Conservation (phyloP, 176 grass and related monocot genomes). For the Triticum timopheevii region DNA sequence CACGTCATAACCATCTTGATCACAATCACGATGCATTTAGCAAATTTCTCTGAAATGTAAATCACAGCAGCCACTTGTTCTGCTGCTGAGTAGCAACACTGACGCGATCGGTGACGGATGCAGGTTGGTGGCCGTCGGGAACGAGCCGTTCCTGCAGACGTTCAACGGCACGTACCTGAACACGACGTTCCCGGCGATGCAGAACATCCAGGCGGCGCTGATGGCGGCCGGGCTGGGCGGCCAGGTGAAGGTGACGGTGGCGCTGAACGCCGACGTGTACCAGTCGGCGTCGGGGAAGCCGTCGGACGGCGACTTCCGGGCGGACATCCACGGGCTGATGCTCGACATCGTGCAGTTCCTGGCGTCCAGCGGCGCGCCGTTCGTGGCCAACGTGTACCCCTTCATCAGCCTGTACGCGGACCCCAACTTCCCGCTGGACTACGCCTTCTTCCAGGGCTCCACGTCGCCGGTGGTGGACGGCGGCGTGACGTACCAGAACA, state of each 20-base stretch:
- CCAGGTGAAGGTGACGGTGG: slow-evolving; percentile 73
- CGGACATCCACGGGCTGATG: slow-evolving; percentile 73
- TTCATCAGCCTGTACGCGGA: slow-evolving; percentile 80
- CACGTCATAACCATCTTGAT: background rate
- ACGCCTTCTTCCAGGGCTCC: slow-evolving; percentile 79
- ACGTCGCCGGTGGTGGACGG: slow-evolving; percentile 57
- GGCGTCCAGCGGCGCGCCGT: slow-evolving; percentile 52
- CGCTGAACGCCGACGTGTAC: slow-evolving; percentile 85
- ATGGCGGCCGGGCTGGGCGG: slow-evolving; percentile 53
- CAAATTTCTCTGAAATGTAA: background rate
- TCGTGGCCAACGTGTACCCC: slow-evolving; percentile 83
- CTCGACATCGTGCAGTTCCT: slow-evolving; percentile 62
- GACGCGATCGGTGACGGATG: background rate
- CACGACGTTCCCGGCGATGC: slow-evolving; percentile 76
- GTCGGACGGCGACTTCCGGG: slow-evolving; percentile 75
- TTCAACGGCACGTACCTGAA: slow-evolving; percentile 78
- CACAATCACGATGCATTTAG: background rate
- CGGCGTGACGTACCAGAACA: slow-evolving; percentile 59
- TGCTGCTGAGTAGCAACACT: background rate
- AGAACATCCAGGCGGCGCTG: slow-evolving; percentile 77
- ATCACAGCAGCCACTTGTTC: background rate
- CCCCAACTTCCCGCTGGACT: slow-evolving; percentile 82
- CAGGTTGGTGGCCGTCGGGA: slow-evolving; percentile 78
- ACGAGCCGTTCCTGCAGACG: slow-evolving; percentile 76
- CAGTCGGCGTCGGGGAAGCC: slow-evolving; percentile 51